Percentiles rank a stretch among this genome's conserved stretches.
Conservation (phyloP, 78 protist species). For the Tieghemostelium lacteum region DNA sequence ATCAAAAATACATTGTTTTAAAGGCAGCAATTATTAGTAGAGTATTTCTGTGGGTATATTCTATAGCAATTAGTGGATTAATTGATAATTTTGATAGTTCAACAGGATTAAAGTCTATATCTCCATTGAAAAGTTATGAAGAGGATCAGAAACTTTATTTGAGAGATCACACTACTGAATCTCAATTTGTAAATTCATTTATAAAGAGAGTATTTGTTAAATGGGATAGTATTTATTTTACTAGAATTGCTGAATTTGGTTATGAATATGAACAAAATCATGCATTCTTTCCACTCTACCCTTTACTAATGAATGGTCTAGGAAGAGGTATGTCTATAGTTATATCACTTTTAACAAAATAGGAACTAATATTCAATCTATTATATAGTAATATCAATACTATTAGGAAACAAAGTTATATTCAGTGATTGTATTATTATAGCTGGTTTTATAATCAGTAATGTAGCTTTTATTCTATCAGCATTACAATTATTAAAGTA, state of each 20-base stretch:
- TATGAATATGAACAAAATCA: conserved; percentile 78
- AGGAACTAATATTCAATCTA: conserved; percentile 5
- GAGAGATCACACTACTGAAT: neutral
- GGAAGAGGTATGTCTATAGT: conserved; percentile 16
- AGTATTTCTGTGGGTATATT: conserved; percentile 37
- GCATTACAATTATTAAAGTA: conserved; percentile 56
- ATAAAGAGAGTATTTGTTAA: conserved; percentile 56
- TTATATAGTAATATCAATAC: conserved; percentile 26
- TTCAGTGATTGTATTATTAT: conserved; percentile 45
- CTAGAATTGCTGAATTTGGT: conserved; percentile 62
- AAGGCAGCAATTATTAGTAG: conserved; percentile 25
- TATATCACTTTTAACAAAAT: neutral
- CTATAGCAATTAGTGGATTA: conserved; percentile 6
- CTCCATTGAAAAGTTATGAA: neutral
- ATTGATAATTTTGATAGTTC: conserved; percentile 56
- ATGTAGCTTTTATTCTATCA: conserved; percentile 47
- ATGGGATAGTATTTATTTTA: conserved; percentile 75
- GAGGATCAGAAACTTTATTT: neutral
- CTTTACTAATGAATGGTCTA: conserved; percentile 20
- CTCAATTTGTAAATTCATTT: conserved; percentile 5
- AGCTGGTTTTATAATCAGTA: conserved; percentile 59
- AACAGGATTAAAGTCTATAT: conserved; percentile 12
- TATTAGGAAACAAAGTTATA: no score
- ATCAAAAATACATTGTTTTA: conserved; percentile 6
- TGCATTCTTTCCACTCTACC: conserved; percentile 78